A percentile compares a stretch with the other conserved stretches of the same genome.
These are phyloP conservation scores for Diaporthe helianthi DNA, from an alignment of 2,329 filamentous ascomycete species.

Conservation along the genomic window DNA sequence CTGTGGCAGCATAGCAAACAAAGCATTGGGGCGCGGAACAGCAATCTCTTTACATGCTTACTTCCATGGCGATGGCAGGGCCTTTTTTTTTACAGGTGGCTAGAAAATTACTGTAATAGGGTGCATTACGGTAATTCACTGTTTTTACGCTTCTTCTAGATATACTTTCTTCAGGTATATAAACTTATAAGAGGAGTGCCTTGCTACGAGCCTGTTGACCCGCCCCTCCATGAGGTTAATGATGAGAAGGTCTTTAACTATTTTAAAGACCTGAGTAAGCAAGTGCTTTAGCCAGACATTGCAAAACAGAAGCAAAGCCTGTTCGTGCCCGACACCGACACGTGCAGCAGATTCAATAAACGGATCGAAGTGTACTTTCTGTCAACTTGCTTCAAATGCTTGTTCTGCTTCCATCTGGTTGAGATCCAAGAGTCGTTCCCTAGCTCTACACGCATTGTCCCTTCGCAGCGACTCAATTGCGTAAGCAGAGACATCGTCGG, in stretches of 20 bases:
- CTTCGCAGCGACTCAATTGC: not conserved
- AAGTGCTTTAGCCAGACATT: no score
- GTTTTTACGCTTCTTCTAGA: no score
- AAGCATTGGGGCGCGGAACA: constrained; percentile 10
- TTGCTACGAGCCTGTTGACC: no score
- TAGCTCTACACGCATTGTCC: not conserved
- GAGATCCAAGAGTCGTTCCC: not conserved
- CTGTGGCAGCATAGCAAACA: constrained; percentile 30
- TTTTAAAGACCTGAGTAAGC: no score
- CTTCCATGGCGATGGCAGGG: no score
- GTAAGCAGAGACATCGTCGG: not conserved
- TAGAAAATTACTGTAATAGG: no score
- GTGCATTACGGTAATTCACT: no score
- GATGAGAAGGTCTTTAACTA: no score
- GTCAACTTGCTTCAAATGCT: not conserved
- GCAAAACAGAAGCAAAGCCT: not conserved
- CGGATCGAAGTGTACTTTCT: not conserved
- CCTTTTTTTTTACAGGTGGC: no score
- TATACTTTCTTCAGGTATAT: no score
- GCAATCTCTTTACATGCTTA: not conserved
- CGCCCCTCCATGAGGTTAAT: no score
- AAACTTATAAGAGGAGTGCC: no score
- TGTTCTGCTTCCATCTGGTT: not conserved
- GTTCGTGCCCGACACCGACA: not conserved
- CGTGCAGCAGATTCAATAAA: not conserved